Evolutionary conservation across 139 green algal species (phyloP).

Genomic region (Asterochloris erici): DNA sequence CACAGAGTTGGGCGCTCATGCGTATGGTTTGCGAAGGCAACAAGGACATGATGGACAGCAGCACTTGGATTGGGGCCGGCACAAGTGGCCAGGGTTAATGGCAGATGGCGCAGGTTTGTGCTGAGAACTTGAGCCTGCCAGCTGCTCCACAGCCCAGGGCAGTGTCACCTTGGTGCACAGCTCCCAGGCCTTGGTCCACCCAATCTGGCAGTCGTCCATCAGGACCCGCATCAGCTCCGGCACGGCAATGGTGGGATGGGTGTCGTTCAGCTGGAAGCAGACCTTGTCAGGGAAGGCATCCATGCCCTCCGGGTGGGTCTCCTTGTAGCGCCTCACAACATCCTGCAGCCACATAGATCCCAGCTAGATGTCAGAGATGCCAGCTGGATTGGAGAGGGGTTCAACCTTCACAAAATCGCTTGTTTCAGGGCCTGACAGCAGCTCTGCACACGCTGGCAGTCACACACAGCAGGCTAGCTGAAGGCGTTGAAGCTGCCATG

Average conservation of each 20-base stretch:
- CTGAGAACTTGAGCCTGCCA: not conserved
- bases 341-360: conserved; percentile 58
- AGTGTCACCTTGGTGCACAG: conserved; percentile 61
- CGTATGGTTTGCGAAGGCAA: not conserved
- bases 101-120: not conserved
- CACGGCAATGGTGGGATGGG: conserved; percentile 92
- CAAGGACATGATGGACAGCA: not conserved
- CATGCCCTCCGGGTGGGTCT: conserved; percentile 52
- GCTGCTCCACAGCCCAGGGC: not conserved
- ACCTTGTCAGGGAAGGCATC: conserved; percentile 86
- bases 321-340: conserved; percentile 79
- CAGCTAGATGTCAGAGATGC: too few relatives aligned
- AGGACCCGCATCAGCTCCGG: conserved; percentile 97
- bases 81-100: not conserved
- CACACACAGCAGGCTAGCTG: not conserved
- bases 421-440: not conserved
- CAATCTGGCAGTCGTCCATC: conserved; percentile 92
- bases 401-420: too few relatives aligned
- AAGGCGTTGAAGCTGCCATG: not conserved
- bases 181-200: conserved; percentile 92
- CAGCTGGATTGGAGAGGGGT: too few relatives aligned
- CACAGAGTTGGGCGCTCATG: not conserved
- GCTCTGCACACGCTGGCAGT: not conserved
- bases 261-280: conserved; percentile 98
- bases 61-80: not conserved